Evolutionary conservation across 192 early-diverging fungal genomes (phyloP).

Genomic region (Coemansia sp.): DNA sequence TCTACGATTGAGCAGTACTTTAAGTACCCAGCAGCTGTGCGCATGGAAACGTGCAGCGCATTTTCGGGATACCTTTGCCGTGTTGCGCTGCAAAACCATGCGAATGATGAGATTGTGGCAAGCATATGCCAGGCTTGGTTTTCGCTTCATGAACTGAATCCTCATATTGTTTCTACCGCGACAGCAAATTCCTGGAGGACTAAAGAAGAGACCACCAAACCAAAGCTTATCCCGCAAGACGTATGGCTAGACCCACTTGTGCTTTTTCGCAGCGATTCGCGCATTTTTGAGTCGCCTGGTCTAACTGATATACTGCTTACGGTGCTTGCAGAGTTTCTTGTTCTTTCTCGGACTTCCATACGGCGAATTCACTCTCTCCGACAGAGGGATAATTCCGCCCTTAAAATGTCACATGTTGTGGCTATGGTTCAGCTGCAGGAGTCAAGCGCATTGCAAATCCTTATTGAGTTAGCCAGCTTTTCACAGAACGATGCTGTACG

Average conservation of each 20-base stretch:
- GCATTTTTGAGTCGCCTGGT: slow-evolving; percentile 55
- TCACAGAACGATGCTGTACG: slow-evolving; percentile 15
- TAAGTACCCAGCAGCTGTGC: slow-evolving; percentile 24
- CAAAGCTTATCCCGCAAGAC: slow-evolving; percentile 42
- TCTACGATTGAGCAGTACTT: slow-evolving; percentile 23
- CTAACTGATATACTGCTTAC: slow-evolving; percentile 39
- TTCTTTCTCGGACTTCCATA: slow-evolving; percentile 50
- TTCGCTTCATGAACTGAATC: slow-evolving; percentile 29
- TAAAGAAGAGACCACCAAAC: slow-evolving; percentile 23
- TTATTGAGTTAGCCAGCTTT: slow-evolving; percentile 48
- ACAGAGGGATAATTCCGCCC: slow-evolving; percentile 18
- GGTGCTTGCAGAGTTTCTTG: slow-evolving; percentile 43
- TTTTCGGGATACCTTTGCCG: slow-evolving; percentile 31
- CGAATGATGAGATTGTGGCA: slow-evolving; percentile 21
- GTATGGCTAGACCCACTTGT: slow-evolving; percentile 60
- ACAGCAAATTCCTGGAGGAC: slow-evolving; percentile 41
- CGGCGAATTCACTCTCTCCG: slow-evolving; percentile 42
- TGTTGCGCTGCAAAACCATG: slow-evolving; percentile 9
- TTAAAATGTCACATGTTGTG: slow-evolving; percentile 42
- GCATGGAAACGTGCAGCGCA: slow-evolving; percentile 30
- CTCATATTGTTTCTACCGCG: slow-evolving; percentile 37
- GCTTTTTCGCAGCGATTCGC: slow-evolving; percentile 57
- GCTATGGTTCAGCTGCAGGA: slow-evolving; percentile 62
- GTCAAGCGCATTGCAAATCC: slow-evolving; percentile 54
- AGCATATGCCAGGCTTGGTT: slow-evolving; percentile 43